phyloP scores from a whole-genome alignment of 306 rosid genomes.

The Lathyrus aphaca region DNA sequence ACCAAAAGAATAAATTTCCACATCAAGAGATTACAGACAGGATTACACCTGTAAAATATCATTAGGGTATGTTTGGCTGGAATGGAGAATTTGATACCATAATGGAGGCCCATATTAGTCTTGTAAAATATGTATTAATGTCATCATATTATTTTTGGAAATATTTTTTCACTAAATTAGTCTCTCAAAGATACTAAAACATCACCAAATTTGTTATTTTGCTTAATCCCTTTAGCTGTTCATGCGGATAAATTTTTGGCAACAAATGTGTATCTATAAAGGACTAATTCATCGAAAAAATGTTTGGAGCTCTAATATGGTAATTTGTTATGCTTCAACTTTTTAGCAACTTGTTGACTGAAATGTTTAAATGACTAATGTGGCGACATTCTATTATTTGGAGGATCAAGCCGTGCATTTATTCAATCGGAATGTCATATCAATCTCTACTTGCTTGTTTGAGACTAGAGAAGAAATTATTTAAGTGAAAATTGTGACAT shows the following conservation, averaged over 20 bases:
- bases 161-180: background rate
- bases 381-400: background rate
- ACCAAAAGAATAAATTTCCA: constrained; percentile 8
- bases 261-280: background rate
- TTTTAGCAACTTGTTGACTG: background rate
- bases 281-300: background rate
- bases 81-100: constrained; percentile 33
- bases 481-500: background rate
- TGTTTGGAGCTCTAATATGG: background rate
- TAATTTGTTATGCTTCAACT: background rate
- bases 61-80: constrained; percentile 24
- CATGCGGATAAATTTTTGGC: background rate
- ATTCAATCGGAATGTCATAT: background rate
- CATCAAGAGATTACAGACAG: constrained; percentile 4
- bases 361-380: background rate
- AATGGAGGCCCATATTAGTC: constrained; percentile 5
- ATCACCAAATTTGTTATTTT: background rate
- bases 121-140: background rate
- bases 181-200: background rate
- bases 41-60: background rate
- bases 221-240: background rate
- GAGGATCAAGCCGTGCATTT: background rate
- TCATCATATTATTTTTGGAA: background rate
- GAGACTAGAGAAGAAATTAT: background rate
- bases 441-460: constrained; percentile 6